These are phyloP conservation scores for Exophiala spinifera DNA, from an alignment of 2,329 filamentous ascomycete species.

Conservation along the genomic window DNA sequence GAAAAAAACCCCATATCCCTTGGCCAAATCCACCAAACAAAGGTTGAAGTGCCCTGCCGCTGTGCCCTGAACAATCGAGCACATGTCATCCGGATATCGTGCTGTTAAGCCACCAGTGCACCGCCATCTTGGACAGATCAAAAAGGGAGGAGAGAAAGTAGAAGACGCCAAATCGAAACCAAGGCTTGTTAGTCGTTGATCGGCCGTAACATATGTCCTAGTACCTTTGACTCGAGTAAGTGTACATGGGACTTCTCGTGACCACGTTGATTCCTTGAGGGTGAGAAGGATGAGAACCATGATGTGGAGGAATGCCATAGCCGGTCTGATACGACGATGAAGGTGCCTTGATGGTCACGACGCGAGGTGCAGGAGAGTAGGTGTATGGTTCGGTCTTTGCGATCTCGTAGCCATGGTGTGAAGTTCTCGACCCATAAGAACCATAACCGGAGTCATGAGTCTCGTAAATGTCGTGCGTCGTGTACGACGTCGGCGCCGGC, in stretches of 20 bases:
- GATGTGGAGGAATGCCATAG: constrained; percentile 8
- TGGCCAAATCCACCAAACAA: too few species aligned
- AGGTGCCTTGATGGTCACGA: constrained; percentile 12
- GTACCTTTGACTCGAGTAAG: constrained; percentile 14
- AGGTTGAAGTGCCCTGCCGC: too few species aligned
- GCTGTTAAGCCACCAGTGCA: too few species aligned
- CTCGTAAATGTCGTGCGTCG: constrained; percentile 17
- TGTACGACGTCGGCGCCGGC: constrained; percentile 14
- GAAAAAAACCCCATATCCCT: too few species aligned
- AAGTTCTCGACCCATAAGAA: constrained; percentile 22
- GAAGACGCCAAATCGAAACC: too few species aligned
- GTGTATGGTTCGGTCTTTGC: constrained; percentile 23
- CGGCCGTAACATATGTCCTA: constrained; percentile 2
- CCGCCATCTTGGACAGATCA: too few species aligned
- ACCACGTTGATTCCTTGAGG: constrained; percentile 14
- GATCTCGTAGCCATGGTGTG: constrained; percentile 11
- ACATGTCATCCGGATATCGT: too few species aligned
- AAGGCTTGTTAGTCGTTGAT: too few species aligned
- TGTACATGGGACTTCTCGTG: constrained; percentile 17
- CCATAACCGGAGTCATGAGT: constrained; percentile 25
- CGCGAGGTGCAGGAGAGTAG: constrained; percentile 17
- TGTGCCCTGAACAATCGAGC: too few species aligned
- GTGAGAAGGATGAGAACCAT: too few species aligned
- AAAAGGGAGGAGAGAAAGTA: too few species aligned
- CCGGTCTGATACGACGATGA: constrained; percentile 18